These are phyloP conservation scores for Trifolium dubium DNA, from an alignment of 306 rosid genomes.

Conservation along the genomic window DNA sequence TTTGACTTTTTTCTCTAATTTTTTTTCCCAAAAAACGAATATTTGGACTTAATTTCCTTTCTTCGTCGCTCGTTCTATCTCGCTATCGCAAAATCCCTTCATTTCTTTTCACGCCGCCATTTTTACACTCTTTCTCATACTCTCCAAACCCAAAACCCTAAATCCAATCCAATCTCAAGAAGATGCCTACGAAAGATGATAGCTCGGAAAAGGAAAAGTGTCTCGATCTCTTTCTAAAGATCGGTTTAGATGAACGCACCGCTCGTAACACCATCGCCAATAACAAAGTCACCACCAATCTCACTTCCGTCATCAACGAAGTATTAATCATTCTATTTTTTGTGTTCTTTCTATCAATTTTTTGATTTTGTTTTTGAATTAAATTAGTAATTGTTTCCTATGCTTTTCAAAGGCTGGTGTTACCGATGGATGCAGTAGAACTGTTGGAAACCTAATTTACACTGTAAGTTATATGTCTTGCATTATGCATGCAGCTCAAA, in stretches of 20 bases:
- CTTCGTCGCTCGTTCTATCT: no score
- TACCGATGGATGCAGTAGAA: slow-evolving; percentile 70
- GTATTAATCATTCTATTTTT: slow-evolving; percentile 45
- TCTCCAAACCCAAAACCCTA: slow-evolving; percentile 38
- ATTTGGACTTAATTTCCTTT: no score
- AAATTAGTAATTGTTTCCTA: not conserved
- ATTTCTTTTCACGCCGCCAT: no score
- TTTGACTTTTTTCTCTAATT: no score
- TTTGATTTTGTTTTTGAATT: not conserved
- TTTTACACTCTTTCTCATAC: no score
- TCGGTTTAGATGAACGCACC: slow-evolving; percentile 87
- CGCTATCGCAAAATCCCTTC: no score
- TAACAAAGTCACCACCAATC: slow-evolving; percentile 82
- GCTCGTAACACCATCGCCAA: slow-evolving; percentile 91
- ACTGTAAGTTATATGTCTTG: slow-evolving; percentile 52
- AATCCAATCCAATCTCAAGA: not conserved
- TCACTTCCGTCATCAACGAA: slow-evolving; percentile 80
- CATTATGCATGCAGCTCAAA: slow-evolving; percentile 4
- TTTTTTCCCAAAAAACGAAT: no score
- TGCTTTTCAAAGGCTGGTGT: slow-evolving; percentile 65
- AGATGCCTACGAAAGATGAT: slow-evolving; percentile 66
- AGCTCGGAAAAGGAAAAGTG: slow-evolving; percentile 71
- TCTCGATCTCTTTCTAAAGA: slow-evolving; percentile 66
- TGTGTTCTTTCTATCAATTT: not conserved
- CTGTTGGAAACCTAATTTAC: slow-evolving; percentile 85